Conservation (phyloP, 2,329 filamentous ascomycete species). For the Colletotrichum sp. region DNA sequence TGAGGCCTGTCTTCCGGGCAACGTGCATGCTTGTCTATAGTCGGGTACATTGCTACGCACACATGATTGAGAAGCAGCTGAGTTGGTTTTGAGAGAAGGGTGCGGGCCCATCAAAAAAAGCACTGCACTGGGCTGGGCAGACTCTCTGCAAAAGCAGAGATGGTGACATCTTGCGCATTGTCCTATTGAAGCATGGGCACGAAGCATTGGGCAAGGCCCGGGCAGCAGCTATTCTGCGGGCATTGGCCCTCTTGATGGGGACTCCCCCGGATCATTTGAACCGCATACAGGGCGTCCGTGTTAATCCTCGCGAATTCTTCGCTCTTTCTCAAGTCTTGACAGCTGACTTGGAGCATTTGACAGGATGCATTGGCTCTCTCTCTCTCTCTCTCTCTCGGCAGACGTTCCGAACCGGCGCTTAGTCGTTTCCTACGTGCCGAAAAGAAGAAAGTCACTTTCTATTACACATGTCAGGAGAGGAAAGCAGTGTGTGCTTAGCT, state of each 20-base stretch:
- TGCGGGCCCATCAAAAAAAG: neutral
- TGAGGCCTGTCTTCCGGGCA: neutral
- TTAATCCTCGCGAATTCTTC: neutral
- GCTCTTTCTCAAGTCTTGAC: neutral
- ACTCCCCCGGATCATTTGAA: neutral
- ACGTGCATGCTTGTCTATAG: neutral
- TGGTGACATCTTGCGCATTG: neutral
- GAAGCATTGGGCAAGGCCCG: neutral
- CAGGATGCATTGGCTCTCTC: neutral
- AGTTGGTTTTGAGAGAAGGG: neutral
- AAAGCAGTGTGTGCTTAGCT: neutral
- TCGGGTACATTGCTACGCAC: neutral
- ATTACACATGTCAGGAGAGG: neutral
- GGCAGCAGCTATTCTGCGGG: neutral
- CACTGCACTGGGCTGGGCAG: neutral
- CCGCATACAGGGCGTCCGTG: neutral
- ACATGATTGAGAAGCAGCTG: neutral
- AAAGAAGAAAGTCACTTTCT: neutral
- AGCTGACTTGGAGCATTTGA: neutral
- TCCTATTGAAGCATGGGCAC: neutral
- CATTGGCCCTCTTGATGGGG: neutral
- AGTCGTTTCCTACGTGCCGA: neutral
- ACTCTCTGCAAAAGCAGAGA: neutral
- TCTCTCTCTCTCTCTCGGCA: neutral
- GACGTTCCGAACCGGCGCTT: neutral